phyloP scores from a whole-genome alignment of 1,139 yeast genomes.

The Yamadazyma triangularis region DNA sequence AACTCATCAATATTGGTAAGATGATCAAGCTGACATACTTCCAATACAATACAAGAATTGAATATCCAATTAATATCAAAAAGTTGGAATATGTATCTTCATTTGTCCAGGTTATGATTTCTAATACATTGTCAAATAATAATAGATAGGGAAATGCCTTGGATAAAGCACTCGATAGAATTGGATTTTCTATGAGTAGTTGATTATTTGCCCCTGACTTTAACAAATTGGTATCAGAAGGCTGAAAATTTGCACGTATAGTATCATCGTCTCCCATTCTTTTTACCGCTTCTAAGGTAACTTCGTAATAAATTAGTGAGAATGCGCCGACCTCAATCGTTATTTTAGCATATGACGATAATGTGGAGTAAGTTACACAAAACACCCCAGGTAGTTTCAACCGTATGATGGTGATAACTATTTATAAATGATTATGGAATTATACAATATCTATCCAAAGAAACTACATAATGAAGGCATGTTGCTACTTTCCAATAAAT shows the following conservation, averaged over 20 bases:
- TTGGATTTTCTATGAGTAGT: constrained; percentile 40
- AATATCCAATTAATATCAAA: constrained; percentile 35
- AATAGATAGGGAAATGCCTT: constrained; percentile 47
- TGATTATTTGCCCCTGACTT: constrained; percentile 10
- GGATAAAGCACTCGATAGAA: constrained; percentile 42
- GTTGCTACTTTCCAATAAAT: too few species aligned
- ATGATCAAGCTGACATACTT: constrained; percentile 25
- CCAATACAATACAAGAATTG: constrained; percentile 46
- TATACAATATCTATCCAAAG: too few species aligned
- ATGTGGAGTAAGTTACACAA: neutral
- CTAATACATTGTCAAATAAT: constrained; percentile 40
- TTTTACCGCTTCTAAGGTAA: too few species aligned
- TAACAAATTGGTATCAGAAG: constrained; percentile 12
- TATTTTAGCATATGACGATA: neutral
- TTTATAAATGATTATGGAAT: too few species aligned
- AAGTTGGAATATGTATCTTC: constrained; percentile 48
- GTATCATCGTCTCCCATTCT: constrained; percentile 6
- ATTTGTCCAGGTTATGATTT: constrained; percentile 53
- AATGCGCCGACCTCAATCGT: neutral
- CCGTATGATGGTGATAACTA: too few species aligned
- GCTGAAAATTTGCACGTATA: constrained; percentile 13
- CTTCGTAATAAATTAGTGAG: neutral
- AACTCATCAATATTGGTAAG: constrained; percentile 35
- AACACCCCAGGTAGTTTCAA: too few species aligned
- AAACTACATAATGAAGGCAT: too few species aligned